A percentile compares a stretch with the other conserved stretches of the same genome.
phyloP scores from a whole-genome alignment of 2,329 filamentous ascomycete genomes.

The Arthroderma sp. region DNA sequence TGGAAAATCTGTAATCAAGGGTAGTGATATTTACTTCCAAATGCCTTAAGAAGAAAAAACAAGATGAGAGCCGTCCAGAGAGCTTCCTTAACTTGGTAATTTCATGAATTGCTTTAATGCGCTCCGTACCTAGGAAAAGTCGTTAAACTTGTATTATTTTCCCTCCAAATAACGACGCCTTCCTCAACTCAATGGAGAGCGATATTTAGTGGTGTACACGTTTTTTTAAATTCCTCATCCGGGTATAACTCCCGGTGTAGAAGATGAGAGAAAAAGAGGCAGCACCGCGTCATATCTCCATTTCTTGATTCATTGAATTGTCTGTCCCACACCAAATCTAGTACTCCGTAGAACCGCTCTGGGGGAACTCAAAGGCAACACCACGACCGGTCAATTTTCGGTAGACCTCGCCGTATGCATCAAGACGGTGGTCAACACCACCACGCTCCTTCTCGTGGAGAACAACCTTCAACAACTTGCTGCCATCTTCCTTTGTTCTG shows the following conservation, averaged over 20 bases:
- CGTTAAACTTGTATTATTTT: slow-evolving; percentile 6
- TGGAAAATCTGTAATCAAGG: too few relatives aligned
- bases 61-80: too few relatives aligned
- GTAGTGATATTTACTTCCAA: too few relatives aligned
- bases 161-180: slow-evolving; percentile 5
- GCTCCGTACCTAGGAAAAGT: background rate
- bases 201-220: slow-evolving; percentile 5
- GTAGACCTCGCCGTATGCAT: slow-evolving; percentile 99
- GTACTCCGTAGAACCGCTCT: slow-evolving; percentile 65
- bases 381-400: slow-evolving; percentile 90
- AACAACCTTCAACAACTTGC: slow-evolving; percentile 97
- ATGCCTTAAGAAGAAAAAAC: too few relatives aligned
- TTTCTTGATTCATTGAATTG: slow-evolving; percentile 2
- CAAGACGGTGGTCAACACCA: slow-evolving; percentile 97
- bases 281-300: slow-evolving; percentile 5
- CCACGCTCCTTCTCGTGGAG: slow-evolving; percentile 99
- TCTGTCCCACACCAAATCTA: slow-evolving; percentile 42
- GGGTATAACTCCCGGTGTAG: slow-evolving; percentile 2
- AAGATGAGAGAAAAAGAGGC: slow-evolving; percentile 8
- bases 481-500: slow-evolving; percentile 97
- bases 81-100: background rate
- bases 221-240: background rate
- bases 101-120: background rate
- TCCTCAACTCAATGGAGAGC: background rate
- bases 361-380: slow-evolving; percentile 98